These are phyloP conservation scores for Aspergillus tanneri DNA, from an alignment of 2,329 filamentous ascomycete species.

Conservation along the genomic window DNA sequence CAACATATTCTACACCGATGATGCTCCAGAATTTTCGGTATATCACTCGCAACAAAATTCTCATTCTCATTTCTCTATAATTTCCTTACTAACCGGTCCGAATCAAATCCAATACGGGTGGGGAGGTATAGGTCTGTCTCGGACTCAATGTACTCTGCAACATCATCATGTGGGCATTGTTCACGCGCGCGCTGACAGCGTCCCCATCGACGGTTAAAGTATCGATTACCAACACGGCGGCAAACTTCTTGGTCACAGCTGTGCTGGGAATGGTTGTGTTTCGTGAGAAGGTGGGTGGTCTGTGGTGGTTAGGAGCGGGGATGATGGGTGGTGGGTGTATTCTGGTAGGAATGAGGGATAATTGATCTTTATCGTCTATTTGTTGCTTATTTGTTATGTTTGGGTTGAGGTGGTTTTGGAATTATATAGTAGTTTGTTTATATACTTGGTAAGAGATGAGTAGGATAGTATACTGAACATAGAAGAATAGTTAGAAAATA, in stretches of 20 bases:
- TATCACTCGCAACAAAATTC: no score
- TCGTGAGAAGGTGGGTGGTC: constrained; percentile 53
- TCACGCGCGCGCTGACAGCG: constrained; percentile 61
- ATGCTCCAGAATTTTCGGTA: no score
- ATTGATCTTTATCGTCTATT: not conserved
- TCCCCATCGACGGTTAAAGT: constrained; percentile 62
- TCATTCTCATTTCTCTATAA: no score
- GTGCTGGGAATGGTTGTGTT: constrained; percentile 60
- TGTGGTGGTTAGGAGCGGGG: constrained; percentile 63
- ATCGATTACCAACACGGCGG: constrained; percentile 62
- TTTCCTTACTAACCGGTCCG: no score
- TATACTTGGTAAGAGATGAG: no score
- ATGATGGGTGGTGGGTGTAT: constrained; percentile 62
- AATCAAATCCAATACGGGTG: not conserved
- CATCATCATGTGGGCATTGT: constrained; percentile 64
- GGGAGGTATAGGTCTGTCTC: constrained; percentile 54
- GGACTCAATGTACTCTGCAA: constrained; percentile 62
- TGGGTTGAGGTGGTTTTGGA: not conserved
- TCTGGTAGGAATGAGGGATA: constrained; percentile 60
- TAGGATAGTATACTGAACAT: not conserved
- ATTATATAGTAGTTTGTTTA: not conserved
- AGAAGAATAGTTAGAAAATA: not conserved
- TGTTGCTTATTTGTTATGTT: not conserved
- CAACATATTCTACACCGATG: not conserved
- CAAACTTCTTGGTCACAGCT: constrained; percentile 64